phyloP scores from a whole-genome alignment of 2,329 filamentous ascomycete species.

The Cryphonectria radicalis region DNA sequence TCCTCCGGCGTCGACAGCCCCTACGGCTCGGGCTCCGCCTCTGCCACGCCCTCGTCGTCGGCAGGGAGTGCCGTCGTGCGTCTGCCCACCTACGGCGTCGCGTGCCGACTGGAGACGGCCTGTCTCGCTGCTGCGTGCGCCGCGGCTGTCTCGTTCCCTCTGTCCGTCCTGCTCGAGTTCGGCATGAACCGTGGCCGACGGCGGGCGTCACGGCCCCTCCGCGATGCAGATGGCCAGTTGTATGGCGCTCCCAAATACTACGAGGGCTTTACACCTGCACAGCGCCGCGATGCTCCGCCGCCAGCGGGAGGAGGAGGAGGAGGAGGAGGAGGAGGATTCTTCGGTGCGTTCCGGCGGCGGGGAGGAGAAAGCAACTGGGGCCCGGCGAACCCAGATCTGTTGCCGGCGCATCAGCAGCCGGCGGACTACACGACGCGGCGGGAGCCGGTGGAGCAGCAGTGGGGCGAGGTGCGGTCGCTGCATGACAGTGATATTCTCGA shows the following conservation, averaged over 20 bases:
- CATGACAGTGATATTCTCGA: constrained; percentile 29
- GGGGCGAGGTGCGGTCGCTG: constrained; percentile 30
- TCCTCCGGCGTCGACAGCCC: constrained; percentile 52
- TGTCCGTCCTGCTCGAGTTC: constrained; percentile 62
- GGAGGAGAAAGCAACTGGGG: background rate
- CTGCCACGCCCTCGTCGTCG: constrained; percentile 45
- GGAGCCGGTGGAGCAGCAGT: constrained; percentile 21
- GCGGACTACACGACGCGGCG: constrained; percentile 25
- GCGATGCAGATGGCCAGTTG: constrained; percentile 28
- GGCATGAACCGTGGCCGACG: constrained; percentile 22
- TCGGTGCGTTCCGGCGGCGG: constrained; percentile 7
- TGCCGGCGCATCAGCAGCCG: constrained; percentile 28
- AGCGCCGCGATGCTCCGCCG: constrained; percentile 22
- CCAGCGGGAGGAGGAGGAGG: background rate
- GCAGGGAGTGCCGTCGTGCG: constrained; percentile 44
- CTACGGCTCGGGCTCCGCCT: constrained; percentile 58
- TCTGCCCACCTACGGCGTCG: constrained; percentile 34
- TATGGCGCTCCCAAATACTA: constrained; percentile 25
- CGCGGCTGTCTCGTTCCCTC: constrained; percentile 65
- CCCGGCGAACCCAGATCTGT: constrained; percentile 23
- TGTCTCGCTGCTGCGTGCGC: constrained; percentile 68
- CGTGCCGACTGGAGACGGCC: constrained; percentile 66
- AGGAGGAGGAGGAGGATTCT: background rate
- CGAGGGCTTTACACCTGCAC: constrained; percentile 21
- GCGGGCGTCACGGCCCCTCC: constrained; percentile 20